These are phyloP conservation scores for Camillea tinctor DNA, from an alignment of 2,329 filamentous ascomycete species.

Conservation along the genomic window DNA sequence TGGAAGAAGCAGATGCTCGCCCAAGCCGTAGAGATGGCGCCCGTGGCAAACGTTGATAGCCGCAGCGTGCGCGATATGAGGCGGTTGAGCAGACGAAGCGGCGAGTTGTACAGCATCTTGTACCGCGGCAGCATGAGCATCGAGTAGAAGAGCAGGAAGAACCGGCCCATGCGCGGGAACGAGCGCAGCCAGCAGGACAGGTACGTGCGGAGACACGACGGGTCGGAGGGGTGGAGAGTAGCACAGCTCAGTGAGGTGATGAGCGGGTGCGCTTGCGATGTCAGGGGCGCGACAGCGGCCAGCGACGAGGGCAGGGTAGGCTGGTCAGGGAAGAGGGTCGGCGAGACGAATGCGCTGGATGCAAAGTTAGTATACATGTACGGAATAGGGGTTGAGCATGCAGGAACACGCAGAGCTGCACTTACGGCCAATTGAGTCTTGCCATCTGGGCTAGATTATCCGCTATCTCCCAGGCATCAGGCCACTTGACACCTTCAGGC, in stretches of 20 bases:
- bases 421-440: conserved; percentile 77
- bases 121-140: conserved; percentile 69
- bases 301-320: conserved; percentile 66
- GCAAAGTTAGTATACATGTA: conserved; percentile 18
- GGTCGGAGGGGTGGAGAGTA: conserved; percentile 81
- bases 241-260: conserved; percentile 86
- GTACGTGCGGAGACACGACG: conserved; percentile 84
- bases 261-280: conserved; percentile 80
- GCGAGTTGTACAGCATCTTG: conserved; percentile 66
- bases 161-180: conserved; percentile 74
- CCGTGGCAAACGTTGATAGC: conserved; percentile 75
- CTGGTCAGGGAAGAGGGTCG: conserved; percentile 78
- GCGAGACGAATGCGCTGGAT: conserved; percentile 71
- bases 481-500: conserved; percentile 69
- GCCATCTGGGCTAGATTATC: conserved; percentile 82
- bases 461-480: conserved; percentile 70
- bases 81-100: conserved; percentile 63
- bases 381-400: neutral
- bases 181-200: conserved; percentile 83
- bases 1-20: conserved; percentile 89
- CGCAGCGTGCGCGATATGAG: conserved; percentile 70
- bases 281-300: conserved; percentile 71
- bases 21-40: conserved; percentile 84
- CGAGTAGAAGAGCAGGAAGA: conserved; percentile 74
- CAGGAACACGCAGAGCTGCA: conserved; percentile 22